Base-by-base conservation (phyloP, 2,329 filamentous ascomycete genomes). In the Cladophialophora yegresii region DNA sequence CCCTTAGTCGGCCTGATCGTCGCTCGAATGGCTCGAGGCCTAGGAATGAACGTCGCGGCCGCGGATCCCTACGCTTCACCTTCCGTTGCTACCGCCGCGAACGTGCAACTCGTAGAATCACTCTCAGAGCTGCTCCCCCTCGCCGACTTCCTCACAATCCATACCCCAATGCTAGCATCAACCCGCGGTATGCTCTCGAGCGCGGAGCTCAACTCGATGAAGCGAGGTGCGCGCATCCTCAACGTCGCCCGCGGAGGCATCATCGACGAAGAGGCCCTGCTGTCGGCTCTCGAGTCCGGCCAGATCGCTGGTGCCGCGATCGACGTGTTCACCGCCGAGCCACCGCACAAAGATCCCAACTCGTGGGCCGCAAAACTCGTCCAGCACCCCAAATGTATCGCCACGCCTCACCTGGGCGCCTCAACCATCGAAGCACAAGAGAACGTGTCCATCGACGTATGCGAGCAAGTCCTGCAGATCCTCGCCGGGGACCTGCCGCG, bases 341-440 rank as follows among this genome's bases (percentile, higher is more conserved):
- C 91, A 4, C 87, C 88, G 0, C 73, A 80, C n/a, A 74, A 79
- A 36, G 79, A 79, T 36, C 84, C 86, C 2, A 80, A 80, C 36
- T 87, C 87, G 1, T 79, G 83, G 3, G 88, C 90, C 1, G 82
- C 82, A 10, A 82, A 81, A 51, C 80, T 95, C 8, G 84, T 89
- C 62, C 81, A 80, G 9, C 90, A 93, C 70, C 84, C 87, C 0
- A 88, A 85, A 69, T 89, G 92, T 0, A 87, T 93, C 1, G 87
- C 87, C 1, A 93, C 91, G 7, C 91, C 91, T 0, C 91, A 95
- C 74, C 81, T 95, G 0, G 90, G 90, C 7, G 91, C 91, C 0
- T 91, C 87, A 0, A 95, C 91, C 0, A 83, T 89, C 36, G 91
- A 95, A 80, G 91, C 91, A 0, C 90, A 95, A 75, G 90, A 93